Base-by-base conservation (phyloP, 495 filamentous ascomycete genomes). In the Aspergillus kassunensis region DNA sequence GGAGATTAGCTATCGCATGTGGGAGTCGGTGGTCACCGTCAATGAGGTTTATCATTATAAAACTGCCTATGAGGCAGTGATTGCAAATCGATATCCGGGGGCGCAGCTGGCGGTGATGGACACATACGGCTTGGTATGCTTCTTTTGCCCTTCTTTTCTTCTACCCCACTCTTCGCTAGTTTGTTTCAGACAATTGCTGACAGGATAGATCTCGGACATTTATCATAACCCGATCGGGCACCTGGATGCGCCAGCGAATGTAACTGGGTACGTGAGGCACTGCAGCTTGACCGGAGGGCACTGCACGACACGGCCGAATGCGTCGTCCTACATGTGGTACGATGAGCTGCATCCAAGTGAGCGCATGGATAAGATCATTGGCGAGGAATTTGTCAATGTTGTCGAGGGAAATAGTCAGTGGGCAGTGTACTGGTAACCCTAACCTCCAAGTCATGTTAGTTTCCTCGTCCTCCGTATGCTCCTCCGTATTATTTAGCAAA, bases 271-370 rank as follows among this genome's bases (percentile, higher is more conserved):
- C 44, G 79, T 74, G 25, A 61, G 74, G 29, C 65, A 81, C 23
- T 89, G 86, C 63, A 51, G 77, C 25, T 45, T 64, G 0, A 59
- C 65, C 10, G 69, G 72, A 39, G 48, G 43, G 8, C 54, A 62
- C 20, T 68, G 65, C 50, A 66, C 64, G 45, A 55, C 57, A 4
- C 40, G 59, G 18, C 47, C 60, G 10, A 58, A 61, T 21, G 62
- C 58, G 51, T 70, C 75, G 52, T 73, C 63, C 24, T 83, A 71
- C 51, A 46, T 77, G 58, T 78, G 77, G 74, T 78, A 74, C 51
- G 85, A 89, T 66, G 78, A 81, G 60, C 64, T 89, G 60, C 87
- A 90, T 67, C 83, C 85, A 13, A 80, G 76, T n/a, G 70, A 80
- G 61, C 75, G 79, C 68, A 74, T 79, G 7, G 63, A 73, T 45